These are phyloP conservation scores for Botryococcus braunii DNA, from an alignment of 163 green algal species.

Conservation along the genomic window DNA sequence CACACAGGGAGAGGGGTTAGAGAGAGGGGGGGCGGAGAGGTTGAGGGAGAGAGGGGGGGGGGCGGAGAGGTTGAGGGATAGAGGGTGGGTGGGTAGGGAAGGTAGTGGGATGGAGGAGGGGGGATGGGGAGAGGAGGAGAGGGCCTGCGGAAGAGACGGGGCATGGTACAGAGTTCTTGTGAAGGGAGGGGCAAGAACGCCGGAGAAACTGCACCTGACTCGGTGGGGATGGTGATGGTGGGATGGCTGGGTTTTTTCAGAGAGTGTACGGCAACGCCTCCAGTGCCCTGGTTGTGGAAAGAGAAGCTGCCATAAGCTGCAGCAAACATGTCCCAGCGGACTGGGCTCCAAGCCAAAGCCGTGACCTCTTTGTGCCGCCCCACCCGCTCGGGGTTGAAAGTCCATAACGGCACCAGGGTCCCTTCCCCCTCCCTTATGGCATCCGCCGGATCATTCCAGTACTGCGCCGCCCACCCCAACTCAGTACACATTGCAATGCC, in stretches of 20 bases:
- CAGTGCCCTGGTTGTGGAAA: conserved; percentile 63
- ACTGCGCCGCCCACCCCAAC: conserved; percentile 41
- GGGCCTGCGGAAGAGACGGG: too few relatives aligned
- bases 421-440: conserved; percentile 62
- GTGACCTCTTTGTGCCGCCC: conserved; percentile 53
- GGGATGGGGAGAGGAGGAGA: too few relatives aligned
- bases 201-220: conserved; percentile 27
- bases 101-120: too few relatives aligned
- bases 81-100: too few relatives aligned
- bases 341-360: conserved; percentile 71
- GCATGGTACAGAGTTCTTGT: neutral
- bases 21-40: too few relatives aligned
- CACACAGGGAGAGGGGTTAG: too few relatives aligned
- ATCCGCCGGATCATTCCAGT: conserved; percentile 87
- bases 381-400: conserved; percentile 43
- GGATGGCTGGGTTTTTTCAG: conserved; percentile 80
- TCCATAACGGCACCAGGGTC: conserved; percentile 88
- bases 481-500: too few relatives aligned
- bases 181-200: too few relatives aligned
- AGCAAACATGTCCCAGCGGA: conserved; percentile 81
- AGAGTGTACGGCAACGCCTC: conserved; percentile 72
- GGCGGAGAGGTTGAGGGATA: too few relatives aligned
- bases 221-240: conserved; percentile 64
- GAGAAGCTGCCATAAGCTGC: conserved; percentile 86
- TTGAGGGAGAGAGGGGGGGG: too few relatives aligned